phyloP scores from a whole-genome alignment of 441 rosid genomes.

The Kokia cookei region DNA sequence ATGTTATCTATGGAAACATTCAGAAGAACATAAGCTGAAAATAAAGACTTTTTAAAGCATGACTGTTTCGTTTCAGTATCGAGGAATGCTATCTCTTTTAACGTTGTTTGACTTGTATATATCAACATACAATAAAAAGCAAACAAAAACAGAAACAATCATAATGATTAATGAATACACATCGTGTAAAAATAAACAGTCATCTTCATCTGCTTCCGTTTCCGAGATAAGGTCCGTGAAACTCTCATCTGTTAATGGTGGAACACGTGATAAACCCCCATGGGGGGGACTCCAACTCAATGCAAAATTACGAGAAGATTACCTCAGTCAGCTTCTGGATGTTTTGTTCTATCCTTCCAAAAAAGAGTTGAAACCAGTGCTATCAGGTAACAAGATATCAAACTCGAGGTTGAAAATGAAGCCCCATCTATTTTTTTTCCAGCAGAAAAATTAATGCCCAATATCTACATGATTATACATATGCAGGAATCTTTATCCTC shows the following conservation, averaged over 20 bases:
- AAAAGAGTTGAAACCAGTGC: slow-evolving; percentile 2
- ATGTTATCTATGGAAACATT: no score
- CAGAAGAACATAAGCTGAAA: neutral
- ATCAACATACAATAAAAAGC: neutral
- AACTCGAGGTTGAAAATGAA: neutral
- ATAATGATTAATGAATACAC: neutral
- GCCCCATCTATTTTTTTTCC: neutral
- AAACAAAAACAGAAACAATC: neutral
- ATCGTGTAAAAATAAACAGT: neutral
- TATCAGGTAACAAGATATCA: neutral
- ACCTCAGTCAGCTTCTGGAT: slow-evolving; percentile 8
- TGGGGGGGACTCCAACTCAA: neutral
- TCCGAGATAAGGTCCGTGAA: neutral
- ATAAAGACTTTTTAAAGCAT: no score
- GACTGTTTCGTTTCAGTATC: neutral
- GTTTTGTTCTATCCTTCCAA: neutral
- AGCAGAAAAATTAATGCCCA: neutral
- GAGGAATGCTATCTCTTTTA: neutral
- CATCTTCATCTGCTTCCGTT: slow-evolving; percentile 2
- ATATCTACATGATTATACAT: slow-evolving; percentile 73
- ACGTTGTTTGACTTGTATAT: neutral
- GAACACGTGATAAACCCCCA: neutral
- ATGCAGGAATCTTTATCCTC: slow-evolving; percentile 78
- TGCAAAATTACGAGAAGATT: neutral
- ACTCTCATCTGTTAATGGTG: neutral